A percentile compares a stretch with the other conserved stretches of the same genome.
These are phyloP conservation scores for Penicilliopsis zonata DNA, from an alignment of 495 filamentous ascomycete species.

Conservation along the genomic window DNA sequence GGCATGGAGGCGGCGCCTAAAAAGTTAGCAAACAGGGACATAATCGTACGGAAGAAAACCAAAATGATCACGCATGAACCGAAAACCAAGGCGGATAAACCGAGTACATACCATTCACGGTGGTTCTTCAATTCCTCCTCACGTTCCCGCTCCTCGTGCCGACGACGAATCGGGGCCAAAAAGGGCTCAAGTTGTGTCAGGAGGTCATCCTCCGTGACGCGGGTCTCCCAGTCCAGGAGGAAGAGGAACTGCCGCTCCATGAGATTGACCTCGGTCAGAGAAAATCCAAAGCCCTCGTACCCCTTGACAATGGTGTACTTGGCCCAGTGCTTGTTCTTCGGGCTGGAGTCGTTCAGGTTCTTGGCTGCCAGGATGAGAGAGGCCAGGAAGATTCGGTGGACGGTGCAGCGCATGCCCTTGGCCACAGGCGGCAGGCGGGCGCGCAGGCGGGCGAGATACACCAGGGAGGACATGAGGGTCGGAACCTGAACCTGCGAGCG, in stretches of 20 bases:
- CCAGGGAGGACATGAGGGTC: slow-evolving; percentile 89
- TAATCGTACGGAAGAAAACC: neutral
- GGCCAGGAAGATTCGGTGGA: slow-evolving; percentile 80
- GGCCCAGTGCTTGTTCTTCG: slow-evolving; percentile 99
- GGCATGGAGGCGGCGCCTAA: slow-evolving; percentile 26
- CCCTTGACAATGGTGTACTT: slow-evolving; percentile 70
- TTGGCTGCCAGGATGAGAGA: slow-evolving; percentile 68
- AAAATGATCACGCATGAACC: neutral
- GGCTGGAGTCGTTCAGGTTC: slow-evolving; percentile 80
- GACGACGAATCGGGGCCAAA: slow-evolving; percentile 64
- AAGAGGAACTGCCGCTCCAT: slow-evolving; percentile 98
- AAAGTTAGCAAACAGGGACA: neutral
- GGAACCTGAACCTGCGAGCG: slow-evolving; percentile 94
- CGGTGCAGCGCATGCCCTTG: slow-evolving; percentile 94
- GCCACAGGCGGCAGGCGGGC: slow-evolving; percentile 80
- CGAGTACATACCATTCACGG: slow-evolving; percentile 22
- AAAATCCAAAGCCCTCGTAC: slow-evolving; percentile 79
- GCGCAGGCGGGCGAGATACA: slow-evolving; percentile 80
- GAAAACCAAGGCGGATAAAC: neutral
- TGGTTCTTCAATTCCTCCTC: slow-evolving; percentile 21
- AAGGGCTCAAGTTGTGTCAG: slow-evolving; percentile 81
- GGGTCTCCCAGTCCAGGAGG: slow-evolving; percentile 85
- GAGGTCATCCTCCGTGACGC: slow-evolving; percentile 73
- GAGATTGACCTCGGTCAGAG: slow-evolving; percentile 85
- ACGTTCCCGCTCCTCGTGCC: slow-evolving; percentile 17